Base-by-base conservation (phyloP, 106 monocot genomes). In the Acanthochlamys bracteata region DNA sequence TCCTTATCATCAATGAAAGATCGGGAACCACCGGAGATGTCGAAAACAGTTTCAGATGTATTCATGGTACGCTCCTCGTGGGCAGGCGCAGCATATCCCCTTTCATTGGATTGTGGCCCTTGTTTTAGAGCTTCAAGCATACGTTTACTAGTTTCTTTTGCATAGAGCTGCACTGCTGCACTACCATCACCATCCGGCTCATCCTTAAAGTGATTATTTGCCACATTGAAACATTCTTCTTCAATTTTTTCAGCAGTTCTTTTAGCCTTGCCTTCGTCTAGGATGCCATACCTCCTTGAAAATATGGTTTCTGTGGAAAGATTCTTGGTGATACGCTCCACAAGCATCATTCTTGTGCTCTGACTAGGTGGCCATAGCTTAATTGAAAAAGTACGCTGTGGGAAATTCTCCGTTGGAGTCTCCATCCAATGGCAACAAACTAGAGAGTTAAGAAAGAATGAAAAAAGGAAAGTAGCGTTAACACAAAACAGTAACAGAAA, bases 181-280 rank as follows among this genome's bases (percentile, higher is more conserved):
- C 90, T 95, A 21, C 94, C 94, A 76, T 90, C 94, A 15, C 93
- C 93, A 56, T 95, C 90, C 47, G 89, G 90, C 51, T 90, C 86
- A n/a, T 70, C 69, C 55, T 81, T 61, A 64, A 77, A 84, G 73
- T 86, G 86, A n/a, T 86, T 77, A 60, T 73, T 74, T 4, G 90
- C 86, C 66, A 65, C 25, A 15, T 63, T 62, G 69, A 90, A 95
- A 57, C 90, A 77, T 16, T 53, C 58, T 24, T 87, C 86, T 47
- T 95, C 94, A 39, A 95, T 90, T 43, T 65, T 45, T 45, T 82
- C 75, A 27, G 94, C 90, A 75, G 76, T 76, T 46, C 77, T 58
- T 46, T 46, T 41, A n/a, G 94, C 94, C 71, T 95, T 90, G 72
- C 82, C 84, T 60, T 75, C 73, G 66, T 68, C 73, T 12, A 95